These are phyloP conservation scores for Globisporangium ultimum DNA, from an alignment of 352 stramenopile genomes.

Conservation along the genomic window DNA sequence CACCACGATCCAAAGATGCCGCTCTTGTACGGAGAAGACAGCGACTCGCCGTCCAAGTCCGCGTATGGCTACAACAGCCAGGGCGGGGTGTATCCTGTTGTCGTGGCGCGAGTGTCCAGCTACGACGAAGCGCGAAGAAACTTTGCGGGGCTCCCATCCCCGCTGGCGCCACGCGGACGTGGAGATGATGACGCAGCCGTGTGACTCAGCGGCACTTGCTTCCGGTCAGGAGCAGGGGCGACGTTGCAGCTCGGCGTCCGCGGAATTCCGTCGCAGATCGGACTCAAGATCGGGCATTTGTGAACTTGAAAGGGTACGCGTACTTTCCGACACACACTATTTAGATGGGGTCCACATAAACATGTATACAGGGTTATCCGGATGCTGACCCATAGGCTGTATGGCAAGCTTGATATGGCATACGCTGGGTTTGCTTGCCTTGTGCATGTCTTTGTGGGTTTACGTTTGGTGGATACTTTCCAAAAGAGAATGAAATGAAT, in stretches of 20 bases:
- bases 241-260: neutral
- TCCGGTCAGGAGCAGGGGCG: neutral
- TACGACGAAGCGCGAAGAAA: slow-evolving; percentile 58
- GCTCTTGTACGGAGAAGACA: slow-evolving; percentile 37
- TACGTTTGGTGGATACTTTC: too few species aligned
- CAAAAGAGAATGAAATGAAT: too few species aligned
- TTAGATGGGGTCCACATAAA: too few species aligned
- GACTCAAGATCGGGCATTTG: too few species aligned
- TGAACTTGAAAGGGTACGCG: too few species aligned
- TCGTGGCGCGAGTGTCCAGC: slow-evolving; percentile 26
- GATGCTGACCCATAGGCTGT: too few species aligned
- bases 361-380: too few species aligned
- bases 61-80: slow-evolving; percentile 7
- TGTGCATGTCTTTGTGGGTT: too few species aligned
- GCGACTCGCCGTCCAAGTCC: slow-evolving; percentile 18
- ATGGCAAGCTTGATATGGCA: too few species aligned
- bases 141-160: slow-evolving; percentile 44
- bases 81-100: slow-evolving; percentile 17
- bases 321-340: too few species aligned
- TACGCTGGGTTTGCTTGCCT: too few species aligned
- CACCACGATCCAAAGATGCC: slow-evolving; percentile 61
- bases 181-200: slow-evolving; percentile 11
- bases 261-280: too few species aligned
- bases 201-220: slow-evolving; percentile 6
- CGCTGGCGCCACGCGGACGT: slow-evolving; percentile 10